Percentiles rank a stretch among this genome's conserved stretches.
Evolutionary conservation across 2,329 filamentous ascomycete species (phyloP).

Genomic region (Talaromyces sp.): DNA sequence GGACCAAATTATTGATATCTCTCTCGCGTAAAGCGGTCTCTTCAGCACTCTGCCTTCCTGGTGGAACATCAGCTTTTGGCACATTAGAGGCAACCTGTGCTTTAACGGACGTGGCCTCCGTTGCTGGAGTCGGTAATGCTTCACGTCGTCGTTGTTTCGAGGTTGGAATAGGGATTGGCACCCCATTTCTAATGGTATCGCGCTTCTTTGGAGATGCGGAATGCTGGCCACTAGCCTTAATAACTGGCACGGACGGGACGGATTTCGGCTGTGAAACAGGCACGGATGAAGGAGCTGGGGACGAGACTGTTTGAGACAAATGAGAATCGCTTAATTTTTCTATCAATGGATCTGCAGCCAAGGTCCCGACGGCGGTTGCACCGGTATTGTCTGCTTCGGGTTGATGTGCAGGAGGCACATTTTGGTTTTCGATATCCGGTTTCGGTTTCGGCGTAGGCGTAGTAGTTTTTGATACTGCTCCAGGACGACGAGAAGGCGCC

Average conservation of each 20-base stretch:
- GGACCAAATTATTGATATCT: not conserved
- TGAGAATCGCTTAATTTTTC: not conserved
- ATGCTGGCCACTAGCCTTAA: not conserved
- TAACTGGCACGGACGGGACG: not conserved
- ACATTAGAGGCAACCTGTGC: not conserved
- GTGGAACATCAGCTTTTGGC: not conserved
- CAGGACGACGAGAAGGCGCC: constrained; percentile 54
- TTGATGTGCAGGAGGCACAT: not conserved
- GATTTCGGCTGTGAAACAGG: not conserved
- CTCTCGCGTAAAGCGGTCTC: not conserved
- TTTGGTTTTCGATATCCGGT: not conserved
- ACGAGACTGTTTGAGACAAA: not conserved
- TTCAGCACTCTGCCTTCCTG: not conserved
- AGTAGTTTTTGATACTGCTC: constrained; percentile 32
- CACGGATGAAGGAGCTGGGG: not conserved
- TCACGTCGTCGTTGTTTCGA: not conserved
- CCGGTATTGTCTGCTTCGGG: not conserved
- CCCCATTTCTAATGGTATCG: not conserved
- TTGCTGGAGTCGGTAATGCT: not conserved
- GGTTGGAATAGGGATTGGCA: not conserved
- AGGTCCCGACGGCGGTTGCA: not conserved
- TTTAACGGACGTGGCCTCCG: not conserved
- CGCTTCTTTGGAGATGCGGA: not conserved
- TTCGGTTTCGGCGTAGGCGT: not conserved
- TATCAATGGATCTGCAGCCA: not conserved